These are phyloP conservation scores for Penicillium bovifimosum DNA, from an alignment of 495 filamentous ascomycete species.

Conservation along the genomic window DNA sequence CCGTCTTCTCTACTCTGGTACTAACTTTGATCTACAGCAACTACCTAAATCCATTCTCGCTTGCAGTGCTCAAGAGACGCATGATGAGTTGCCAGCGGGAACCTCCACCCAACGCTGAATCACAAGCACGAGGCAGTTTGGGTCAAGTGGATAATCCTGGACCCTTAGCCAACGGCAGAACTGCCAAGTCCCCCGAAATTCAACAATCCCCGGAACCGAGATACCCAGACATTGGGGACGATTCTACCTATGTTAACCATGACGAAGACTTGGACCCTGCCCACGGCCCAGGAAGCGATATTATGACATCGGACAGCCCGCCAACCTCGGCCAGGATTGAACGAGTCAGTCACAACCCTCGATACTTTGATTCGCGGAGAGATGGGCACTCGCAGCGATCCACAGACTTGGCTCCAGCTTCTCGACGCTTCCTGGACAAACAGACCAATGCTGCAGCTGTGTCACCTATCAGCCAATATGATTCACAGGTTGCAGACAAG, in stretches of 20 bases:
- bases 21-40: background rate
- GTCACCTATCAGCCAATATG: background rate
- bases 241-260: slow-evolving; percentile 9
- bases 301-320: slow-evolving; percentile 17
- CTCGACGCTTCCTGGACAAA: background rate
- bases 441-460: background rate
- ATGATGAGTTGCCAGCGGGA: background rate
- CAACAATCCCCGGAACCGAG: background rate
- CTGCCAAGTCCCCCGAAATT: background rate
- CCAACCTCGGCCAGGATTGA: slow-evolving; percentile 17
- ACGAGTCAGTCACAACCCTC: slow-evolving; percentile 14
- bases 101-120: background rate
- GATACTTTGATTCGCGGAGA: slow-evolving; percentile 9
- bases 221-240: slow-evolving; percentile 3
- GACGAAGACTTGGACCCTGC: slow-evolving; percentile 12
- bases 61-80: slow-evolving; percentile 1
- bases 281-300: background rate
- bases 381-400: background rate
- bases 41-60: background rate
- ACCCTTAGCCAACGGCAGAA: background rate
- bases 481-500: background rate
- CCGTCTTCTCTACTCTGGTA: background rate
- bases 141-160: background rate
- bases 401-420: background rate
- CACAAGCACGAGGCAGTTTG: background rate